A percentile compares a stretch with the other conserved stretches of the same genome.
Evolutionary conservation across 495 filamentous ascomycete genomes (phyloP).

Genomic region (Podospora fimiseda): DNA sequence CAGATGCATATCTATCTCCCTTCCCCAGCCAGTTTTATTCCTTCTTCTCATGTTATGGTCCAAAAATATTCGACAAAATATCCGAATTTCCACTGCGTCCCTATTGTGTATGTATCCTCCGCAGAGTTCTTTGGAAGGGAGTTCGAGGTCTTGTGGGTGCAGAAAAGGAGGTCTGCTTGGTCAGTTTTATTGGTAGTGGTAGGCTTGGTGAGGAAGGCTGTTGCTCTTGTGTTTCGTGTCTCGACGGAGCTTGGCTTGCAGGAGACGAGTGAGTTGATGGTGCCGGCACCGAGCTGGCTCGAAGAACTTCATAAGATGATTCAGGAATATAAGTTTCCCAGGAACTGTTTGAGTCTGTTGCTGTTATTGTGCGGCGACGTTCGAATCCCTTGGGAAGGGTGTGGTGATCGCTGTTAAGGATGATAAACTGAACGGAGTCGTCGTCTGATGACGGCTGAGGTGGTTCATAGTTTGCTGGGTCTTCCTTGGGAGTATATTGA

Average conservation of each 20-base stretch:
- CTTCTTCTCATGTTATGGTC: too few relatives aligned
- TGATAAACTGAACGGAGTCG: not conserved
- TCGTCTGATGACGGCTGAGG: not conserved
- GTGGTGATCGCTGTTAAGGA: not conserved
- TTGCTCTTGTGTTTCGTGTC: not conserved
- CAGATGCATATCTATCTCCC: not conserved
- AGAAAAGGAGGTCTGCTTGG: not conserved
- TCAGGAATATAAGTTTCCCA: conserved; percentile 7
- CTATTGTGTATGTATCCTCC: not conserved
- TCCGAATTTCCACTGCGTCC: not conserved
- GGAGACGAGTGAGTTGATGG: too few relatives aligned
- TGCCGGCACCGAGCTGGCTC: not conserved
- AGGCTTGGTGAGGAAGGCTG: not conserved
- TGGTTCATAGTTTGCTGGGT: not conserved
- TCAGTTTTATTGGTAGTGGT: not conserved
- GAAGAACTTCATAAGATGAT: not conserved
- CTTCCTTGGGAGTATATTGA: not conserved
- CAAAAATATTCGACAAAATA: not conserved
- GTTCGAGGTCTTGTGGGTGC: not conserved
- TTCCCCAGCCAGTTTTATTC: too few relatives aligned
- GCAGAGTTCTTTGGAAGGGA: not conserved
- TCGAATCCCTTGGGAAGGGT: not conserved
- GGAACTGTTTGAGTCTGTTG: not conserved
- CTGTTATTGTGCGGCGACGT: not conserved
- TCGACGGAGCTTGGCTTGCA: not conserved